Conservation (phyloP, 257 asterid species). For the Agastache rugosa region DNA sequence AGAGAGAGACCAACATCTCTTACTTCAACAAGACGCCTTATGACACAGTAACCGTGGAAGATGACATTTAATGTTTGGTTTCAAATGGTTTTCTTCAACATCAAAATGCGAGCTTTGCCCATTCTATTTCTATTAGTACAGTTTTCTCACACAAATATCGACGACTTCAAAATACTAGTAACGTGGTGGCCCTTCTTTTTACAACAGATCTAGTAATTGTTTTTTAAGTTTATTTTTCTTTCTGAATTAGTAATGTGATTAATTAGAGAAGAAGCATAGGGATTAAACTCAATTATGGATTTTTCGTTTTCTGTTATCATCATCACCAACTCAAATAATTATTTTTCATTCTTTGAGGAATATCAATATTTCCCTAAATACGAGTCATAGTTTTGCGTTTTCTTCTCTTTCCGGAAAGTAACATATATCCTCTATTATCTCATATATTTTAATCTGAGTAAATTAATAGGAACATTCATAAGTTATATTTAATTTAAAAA, state of each 20-base stretch:
- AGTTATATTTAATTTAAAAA: no score
- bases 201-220: conserved; percentile 29
- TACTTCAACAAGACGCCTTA: conserved; percentile 48
- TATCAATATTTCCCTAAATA: neutral
- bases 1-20: conserved; percentile 68
- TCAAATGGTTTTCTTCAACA: conserved; percentile 25
- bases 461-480: no score
- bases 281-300: conserved; percentile 36
- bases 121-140: conserved; percentile 27
- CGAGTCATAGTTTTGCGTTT: no score
- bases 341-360: conserved; percentile 18
- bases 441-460: no score
- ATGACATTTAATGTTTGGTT: conserved; percentile 27
- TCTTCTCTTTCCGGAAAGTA: no score
- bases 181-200: conserved; percentile 50
- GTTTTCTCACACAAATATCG: conserved; percentile 37
- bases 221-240: neutral
- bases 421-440: no score
- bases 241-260: conserved; percentile 11
- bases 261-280: conserved; percentile 40
- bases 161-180: conserved; percentile 21
- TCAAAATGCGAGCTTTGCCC: conserved; percentile 48
- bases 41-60: conserved; percentile 25
- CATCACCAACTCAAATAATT: conserved; percentile 22
- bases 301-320: conserved; percentile 19